Conservation (phyloP, 495 filamentous ascomycete genomes). For the Penicillium ucsense region DNA sequence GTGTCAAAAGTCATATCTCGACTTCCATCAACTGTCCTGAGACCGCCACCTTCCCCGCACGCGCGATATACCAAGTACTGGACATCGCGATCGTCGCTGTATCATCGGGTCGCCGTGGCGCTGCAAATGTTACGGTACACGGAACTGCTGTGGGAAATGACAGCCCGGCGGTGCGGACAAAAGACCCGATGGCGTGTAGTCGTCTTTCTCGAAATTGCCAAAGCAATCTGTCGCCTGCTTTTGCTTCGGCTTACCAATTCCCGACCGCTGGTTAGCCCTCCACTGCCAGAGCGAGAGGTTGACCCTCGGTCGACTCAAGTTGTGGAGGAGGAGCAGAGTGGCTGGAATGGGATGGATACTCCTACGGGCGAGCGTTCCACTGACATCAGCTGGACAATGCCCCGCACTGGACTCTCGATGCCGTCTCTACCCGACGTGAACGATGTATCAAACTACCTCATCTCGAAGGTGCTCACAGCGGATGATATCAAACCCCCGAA, state of each 20-base stretch:
- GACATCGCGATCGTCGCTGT: slow-evolving; percentile 63
- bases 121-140: slow-evolving; percentile 89
- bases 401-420: slow-evolving; percentile 75
- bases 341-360: slow-evolving; percentile 41
- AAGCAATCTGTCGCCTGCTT: slow-evolving; percentile 76
- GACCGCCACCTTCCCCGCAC: slow-evolving; percentile 58
- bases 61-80: slow-evolving; percentile 87
- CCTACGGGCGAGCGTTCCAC: slow-evolving; percentile 35
- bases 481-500: slow-evolving; percentile 92
- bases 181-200: slow-evolving; percentile 80
- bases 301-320: slow-evolving; percentile 52
- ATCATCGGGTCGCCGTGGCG: slow-evolving; percentile 65
- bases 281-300: slow-evolving; percentile 75
- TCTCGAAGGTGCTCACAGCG: slow-evolving; percentile 83
- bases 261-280: slow-evolving; percentile 72
- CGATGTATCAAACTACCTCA: slow-evolving; percentile 76
- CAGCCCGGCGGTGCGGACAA: slow-evolving; percentile 77
- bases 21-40: slow-evolving; percentile 33
- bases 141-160: slow-evolving; percentile 78
- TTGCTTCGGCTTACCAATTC: slow-evolving; percentile 77
- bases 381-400: slow-evolving; percentile 77
- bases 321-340: slow-evolving; percentile 32
- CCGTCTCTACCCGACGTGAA: slow-evolving; percentile 68
- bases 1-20: slow-evolving; percentile 55
- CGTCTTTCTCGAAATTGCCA: slow-evolving; percentile 75